Percentiles rank a stretch among this genome's conserved stretches.
These are phyloP conservation scores for Calonectria fujianensis DNA, from an alignment of 2,329 filamentous ascomycete genomes.

Conservation along the genomic window DNA sequence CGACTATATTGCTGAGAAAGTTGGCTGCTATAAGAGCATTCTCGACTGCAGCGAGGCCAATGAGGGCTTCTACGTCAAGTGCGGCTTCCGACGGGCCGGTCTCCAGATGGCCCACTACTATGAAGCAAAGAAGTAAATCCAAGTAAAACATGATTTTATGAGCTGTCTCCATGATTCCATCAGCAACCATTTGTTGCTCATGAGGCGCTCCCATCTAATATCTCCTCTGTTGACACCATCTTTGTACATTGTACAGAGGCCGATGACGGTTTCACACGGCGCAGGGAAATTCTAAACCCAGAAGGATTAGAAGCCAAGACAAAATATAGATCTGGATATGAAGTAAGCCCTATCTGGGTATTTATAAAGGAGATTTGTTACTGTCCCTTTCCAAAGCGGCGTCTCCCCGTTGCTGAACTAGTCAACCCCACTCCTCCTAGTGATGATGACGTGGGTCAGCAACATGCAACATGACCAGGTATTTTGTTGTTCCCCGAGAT, in stretches of 20 bases:
- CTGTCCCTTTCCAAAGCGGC: neutral
- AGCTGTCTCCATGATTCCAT: slow-evolving; percentile 6
- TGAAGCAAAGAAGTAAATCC: slow-evolving; percentile 73
- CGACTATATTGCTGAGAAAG: slow-evolving; percentile 89
- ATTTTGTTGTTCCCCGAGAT: slow-evolving; percentile 1
- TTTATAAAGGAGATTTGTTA: slow-evolving; percentile 14
- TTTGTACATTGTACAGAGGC: slow-evolving; percentile 47
- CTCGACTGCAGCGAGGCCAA: slow-evolving; percentile 97
- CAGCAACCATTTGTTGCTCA: neutral
- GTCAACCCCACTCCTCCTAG: neutral
- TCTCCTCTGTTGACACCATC: slow-evolving; percentile 38
- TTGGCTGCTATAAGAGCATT: slow-evolving; percentile 98
- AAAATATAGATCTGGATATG: slow-evolving; percentile 47
- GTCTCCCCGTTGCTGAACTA: neutral
- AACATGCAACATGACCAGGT: neutral
- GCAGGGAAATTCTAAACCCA: slow-evolving; percentile 56
- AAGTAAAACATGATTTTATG: slow-evolving; percentile 50
- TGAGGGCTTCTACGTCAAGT: slow-evolving; percentile 98
- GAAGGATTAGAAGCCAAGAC: slow-evolving; percentile 44
- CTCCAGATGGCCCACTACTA: slow-evolving; percentile 99
- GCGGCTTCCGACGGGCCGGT: slow-evolving; percentile 93
- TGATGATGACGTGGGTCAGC: slow-evolving; percentile 25
- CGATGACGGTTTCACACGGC: slow-evolving; percentile 53
- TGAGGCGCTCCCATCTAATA: slow-evolving; percentile 32
- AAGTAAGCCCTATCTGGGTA: slow-evolving; percentile 11